Conservation (phyloP, 805 yeast species). For the Candida odintsovae region DNA sequence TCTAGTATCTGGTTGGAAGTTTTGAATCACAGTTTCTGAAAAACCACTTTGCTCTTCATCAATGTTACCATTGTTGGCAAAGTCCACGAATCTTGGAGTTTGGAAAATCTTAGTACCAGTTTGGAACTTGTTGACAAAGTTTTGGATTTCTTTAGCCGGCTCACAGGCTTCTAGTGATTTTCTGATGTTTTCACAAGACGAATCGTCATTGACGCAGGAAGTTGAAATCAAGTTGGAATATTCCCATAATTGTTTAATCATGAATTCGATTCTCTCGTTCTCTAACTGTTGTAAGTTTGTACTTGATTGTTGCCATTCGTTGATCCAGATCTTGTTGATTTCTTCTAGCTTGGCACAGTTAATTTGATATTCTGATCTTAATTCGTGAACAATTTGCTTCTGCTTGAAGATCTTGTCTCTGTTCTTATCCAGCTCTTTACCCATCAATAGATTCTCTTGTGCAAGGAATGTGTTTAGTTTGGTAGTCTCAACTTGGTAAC, state of each 20-base stretch:
- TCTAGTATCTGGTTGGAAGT: slow-evolving; percentile 23
- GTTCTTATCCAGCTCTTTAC: slow-evolving; percentile 61
- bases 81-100: slow-evolving; percentile 63
- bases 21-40: slow-evolving; percentile 19
- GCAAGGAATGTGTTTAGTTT: slow-evolving; percentile 55
- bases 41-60: slow-evolving; percentile 20
- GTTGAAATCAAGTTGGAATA: slow-evolving; percentile 71
- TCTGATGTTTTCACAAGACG: slow-evolving; percentile 67
- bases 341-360: slow-evolving; percentile 49
- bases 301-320: slow-evolving; percentile 66
- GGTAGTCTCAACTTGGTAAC: slow-evolving; percentile 53
- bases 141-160: slow-evolving; percentile 49
- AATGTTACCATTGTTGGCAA: slow-evolving; percentile 33
- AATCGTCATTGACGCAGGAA: slow-evolving; percentile 74
- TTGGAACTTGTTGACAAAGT: slow-evolving; percentile 47
- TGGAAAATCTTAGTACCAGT: slow-evolving; percentile 60
- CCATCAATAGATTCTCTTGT: slow-evolving; percentile 63
- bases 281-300: slow-evolving; percentile 63
- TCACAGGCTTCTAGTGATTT: slow-evolving; percentile 62
- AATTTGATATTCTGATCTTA: slow-evolving; percentile 52
- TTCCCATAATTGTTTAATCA: slow-evolving; percentile 72
- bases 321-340: slow-evolving; percentile 55
- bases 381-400: slow-evolving; percentile 33
- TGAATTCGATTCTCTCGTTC: slow-evolving; percentile 61
- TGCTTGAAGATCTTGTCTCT: slow-evolving; percentile 49